A percentile compares a stretch with the other conserved stretches of the same genome.
These are phyloP conservation scores for Oryza longistaminata DNA, from an alignment of 176 grass and related monocot species.

Conservation along the genomic window DNA sequence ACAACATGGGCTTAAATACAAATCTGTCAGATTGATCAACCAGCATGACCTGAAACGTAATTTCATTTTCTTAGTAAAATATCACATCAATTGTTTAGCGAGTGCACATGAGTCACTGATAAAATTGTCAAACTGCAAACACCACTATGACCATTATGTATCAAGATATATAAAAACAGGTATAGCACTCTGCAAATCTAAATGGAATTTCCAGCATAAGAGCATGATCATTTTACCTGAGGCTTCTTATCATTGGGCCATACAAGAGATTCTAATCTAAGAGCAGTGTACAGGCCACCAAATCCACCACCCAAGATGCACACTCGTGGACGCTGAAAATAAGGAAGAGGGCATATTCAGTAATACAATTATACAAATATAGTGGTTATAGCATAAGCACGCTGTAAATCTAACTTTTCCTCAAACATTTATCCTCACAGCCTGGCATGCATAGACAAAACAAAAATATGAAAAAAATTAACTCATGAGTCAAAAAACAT, in stretches of 20 bases:
- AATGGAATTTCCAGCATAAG: background rate
- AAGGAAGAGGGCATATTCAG: constrained; percentile 12
- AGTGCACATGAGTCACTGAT: background rate
- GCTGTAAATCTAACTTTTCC: background rate
- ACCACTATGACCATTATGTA: background rate
- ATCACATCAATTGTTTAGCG: constrained; percentile 15
- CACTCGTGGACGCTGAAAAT: constrained; percentile 64
- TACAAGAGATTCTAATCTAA: constrained; percentile 94
- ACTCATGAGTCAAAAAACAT: background rate
- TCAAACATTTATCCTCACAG: background rate
- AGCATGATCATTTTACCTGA: constrained; percentile 60
- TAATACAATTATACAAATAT: background rate
- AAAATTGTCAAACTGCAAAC: background rate
- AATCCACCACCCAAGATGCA: constrained; percentile 99
- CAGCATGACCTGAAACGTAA: constrained; percentile 65
- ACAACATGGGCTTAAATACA: constrained; percentile 97
- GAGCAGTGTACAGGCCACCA: constrained; percentile 91
- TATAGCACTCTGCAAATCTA: background rate
- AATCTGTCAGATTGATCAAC: constrained; percentile 97
- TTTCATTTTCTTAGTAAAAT: constrained; percentile 22
- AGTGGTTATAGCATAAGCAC: background rate
- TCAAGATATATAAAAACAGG: background rate
- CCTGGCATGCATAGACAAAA: background rate
- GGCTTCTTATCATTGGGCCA: constrained; percentile 85
- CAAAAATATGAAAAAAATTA: background rate